Base-by-base conservation (phyloP, 106 monocot genomes). In the Dendrobium huoshanense region DNA sequence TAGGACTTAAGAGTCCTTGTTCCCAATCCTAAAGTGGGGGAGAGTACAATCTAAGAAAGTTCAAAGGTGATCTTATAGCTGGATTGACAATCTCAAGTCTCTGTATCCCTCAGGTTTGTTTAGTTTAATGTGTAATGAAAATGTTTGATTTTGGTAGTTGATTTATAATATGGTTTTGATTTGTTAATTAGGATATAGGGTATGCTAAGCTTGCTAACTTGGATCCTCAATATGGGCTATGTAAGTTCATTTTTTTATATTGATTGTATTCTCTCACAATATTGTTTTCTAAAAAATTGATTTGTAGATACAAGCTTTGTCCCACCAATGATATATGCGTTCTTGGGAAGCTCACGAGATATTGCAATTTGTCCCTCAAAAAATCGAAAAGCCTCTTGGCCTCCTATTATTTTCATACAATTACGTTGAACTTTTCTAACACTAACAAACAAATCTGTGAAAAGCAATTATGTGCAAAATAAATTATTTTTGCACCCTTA, bases 41-140 rank as follows among this genome's bases (percentile, higher is more conserved):
- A 87, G 41, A 86, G 8, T 99, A 95, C 86, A 88, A 80, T 42
- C 55, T 95, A 0, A 65, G 42, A 9, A 89, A 88, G 77, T 85
- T 99, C 68, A 91, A 85, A 81, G 90, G 99, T n/a, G 95, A 99
- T 81, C 19, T 93, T 19, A 88, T 99, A 79, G 85, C 93, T 37
- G 99, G 99, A 11, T 85, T 99, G 67, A 99, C 99, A 31, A 95
- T 99, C 80, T 93, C 99, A 58, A 99, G 93, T 78, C 88, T 99
- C 0, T 91, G 93, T 56, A 95, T 99, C 77, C 99, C 99, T 77
- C 95, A 99, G 91, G 95, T 99, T 81, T 47, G 40, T 67, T 24
- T 27, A 33, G 13, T 11, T 73, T 6, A 11, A 48, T 25, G 11
- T 7, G 59, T 20, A 59, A 64, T 42, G 1, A 55, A 40, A 41